Evolutionary conservation across 805 yeast genomes (phyloP).

Genomic region (Pichia cabralensis): DNA sequence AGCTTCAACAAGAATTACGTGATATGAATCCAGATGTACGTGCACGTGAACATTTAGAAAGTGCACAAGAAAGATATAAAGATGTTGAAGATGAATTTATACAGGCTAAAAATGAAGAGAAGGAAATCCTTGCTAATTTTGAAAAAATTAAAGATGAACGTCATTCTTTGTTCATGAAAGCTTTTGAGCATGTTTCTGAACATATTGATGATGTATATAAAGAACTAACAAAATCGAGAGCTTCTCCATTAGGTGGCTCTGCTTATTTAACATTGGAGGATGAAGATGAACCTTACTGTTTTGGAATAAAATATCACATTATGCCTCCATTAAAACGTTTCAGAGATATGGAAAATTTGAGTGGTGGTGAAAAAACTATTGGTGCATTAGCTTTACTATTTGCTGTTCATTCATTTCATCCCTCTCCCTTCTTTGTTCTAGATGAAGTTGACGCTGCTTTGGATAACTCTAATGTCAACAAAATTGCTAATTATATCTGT

Average conservation of each 20-base stretch:
- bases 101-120: slow-evolving; percentile 51
- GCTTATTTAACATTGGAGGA: slow-evolving; percentile 82
- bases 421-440: slow-evolving; percentile 90
- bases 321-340: slow-evolving; percentile 95
- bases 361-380: slow-evolving; percentile 95
- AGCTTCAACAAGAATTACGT: slow-evolving; percentile 28
- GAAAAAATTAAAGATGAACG: slow-evolving; percentile 51
- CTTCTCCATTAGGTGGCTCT: slow-evolving; percentile 82
- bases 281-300: slow-evolving; percentile 78
- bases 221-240: slow-evolving; percentile 66
- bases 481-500: slow-evolving; percentile 77
- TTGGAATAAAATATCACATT: slow-evolving; percentile 83
- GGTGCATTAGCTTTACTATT: slow-evolving; percentile 91
- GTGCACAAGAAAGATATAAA: slow-evolving; percentile 50
- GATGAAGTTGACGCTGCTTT: slow-evolving; percentile 99
- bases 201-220: slow-evolving; percentile 71
- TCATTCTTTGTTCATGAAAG: slow-evolving; percentile 52
- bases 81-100: slow-evolving; percentile 58
- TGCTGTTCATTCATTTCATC: slow-evolving; percentile 83
- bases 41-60: slow-evolving; percentile 66
- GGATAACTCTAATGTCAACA: slow-evolving; percentile 78
- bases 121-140: slow-evolving; percentile 43
- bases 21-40: slow-evolving; percentile 69
- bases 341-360: slow-evolving; percentile 81
- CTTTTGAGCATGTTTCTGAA: slow-evolving; percentile 66